phyloP scores from a whole-genome alignment of 352 stramenopile species.

The Elongisporangium anandrum region DNA sequence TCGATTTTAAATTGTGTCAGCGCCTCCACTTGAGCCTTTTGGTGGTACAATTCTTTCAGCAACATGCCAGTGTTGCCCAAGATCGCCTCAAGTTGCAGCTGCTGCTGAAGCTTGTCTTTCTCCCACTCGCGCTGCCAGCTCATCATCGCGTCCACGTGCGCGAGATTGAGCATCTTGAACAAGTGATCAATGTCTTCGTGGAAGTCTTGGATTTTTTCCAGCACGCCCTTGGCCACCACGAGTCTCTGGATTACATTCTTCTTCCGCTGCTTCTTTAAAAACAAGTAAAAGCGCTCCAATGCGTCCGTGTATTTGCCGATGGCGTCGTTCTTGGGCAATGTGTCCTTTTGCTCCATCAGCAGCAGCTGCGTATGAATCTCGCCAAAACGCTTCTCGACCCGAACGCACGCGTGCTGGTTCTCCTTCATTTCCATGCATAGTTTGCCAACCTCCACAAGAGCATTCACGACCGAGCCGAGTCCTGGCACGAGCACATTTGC shows the following conservation, averaged over 20 bases:
- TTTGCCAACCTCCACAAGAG: neutral
- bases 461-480: too few relatives aligned
- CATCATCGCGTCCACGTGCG: constrained; percentile 5
- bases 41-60: constrained; percentile 6
- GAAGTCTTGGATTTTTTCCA: constrained; percentile 8
- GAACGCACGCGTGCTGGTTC: constrained; percentile 3
- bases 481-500: too few relatives aligned
- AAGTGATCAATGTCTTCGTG: constrained; percentile 13
- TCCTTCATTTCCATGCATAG: constrained; percentile 10
- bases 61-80: constrained; percentile 4
- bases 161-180: constrained; percentile 5
- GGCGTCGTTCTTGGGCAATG: constrained; percentile 3
- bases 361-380: constrained; percentile 3
- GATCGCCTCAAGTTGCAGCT: neutral
- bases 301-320: constrained; percentile 9
- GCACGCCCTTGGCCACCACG: constrained; percentile 4
- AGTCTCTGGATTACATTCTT: constrained; percentile 11
- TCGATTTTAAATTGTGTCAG: too few relatives aligned
- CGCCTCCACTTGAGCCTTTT: too few relatives aligned
- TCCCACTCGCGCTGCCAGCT: constrained; percentile 13
- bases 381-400: constrained; percentile 3
- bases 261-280: constrained; percentile 4
- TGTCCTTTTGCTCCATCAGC: constrained; percentile 4
- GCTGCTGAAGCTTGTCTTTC: constrained; percentile 2
- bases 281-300: constrained; percentile 1